Conservation (phyloP, 345 rosid genomes). For the Erysimum cheiranthoides region DNA sequence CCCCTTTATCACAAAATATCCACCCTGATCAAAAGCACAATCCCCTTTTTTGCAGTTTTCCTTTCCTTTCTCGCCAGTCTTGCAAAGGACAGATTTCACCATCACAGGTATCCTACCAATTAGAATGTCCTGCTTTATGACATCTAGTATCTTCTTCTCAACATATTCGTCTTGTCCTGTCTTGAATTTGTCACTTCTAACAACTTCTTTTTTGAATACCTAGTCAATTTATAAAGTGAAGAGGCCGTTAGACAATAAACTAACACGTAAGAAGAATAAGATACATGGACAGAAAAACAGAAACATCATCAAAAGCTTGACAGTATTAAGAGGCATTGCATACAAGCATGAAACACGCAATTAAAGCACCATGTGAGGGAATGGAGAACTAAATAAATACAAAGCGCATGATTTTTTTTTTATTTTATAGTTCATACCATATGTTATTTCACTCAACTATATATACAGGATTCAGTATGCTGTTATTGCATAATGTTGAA, state of each 20-base stretch:
- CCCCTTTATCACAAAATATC: conserved; percentile 87
- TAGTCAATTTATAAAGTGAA: conserved; percentile 44
- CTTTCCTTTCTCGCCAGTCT: conserved; percentile 61
- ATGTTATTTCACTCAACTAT: neutral
- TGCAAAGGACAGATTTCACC: conserved; percentile 83
- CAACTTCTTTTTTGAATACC: conserved; percentile 59
- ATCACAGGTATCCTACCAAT: conserved; percentile 89
- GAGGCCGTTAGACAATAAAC: conserved; percentile 21
- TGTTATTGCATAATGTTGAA: neutral
- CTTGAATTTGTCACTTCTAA: conserved; percentile 79
- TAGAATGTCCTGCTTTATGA: conserved; percentile 56
- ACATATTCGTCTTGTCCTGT: conserved; percentile 68
- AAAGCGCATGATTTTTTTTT: no score
- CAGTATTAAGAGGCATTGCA: neutral
- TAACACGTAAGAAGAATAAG: neutral
- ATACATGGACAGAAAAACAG: conserved; percentile 31
- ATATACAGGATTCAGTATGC: neutral
- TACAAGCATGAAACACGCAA: neutral
- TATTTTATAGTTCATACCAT: conserved; percentile 1
- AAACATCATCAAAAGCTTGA: conserved; percentile 17
- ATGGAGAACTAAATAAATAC: conserved; percentile 1
- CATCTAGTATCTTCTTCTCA: conserved; percentile 47
- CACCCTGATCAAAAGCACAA: conserved; percentile 93
- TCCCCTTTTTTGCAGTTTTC: conserved; percentile 50
- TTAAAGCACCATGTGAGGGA: conserved; percentile 11